phyloP scores from a whole-genome alignment of 805 yeast species.

The Saturnispora dispora region DNA sequence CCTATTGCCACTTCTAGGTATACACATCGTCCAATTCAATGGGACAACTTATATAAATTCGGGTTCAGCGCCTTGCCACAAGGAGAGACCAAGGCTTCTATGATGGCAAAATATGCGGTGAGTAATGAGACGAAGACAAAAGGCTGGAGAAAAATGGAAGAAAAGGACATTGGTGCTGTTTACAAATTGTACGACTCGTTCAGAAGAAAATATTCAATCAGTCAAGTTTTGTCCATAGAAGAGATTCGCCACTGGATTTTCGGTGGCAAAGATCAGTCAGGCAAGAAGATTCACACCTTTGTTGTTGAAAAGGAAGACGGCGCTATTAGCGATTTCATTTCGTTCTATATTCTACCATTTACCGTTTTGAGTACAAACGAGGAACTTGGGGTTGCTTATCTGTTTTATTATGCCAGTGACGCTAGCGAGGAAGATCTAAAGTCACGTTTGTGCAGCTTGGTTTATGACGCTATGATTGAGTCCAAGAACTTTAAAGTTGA shows the following conservation, averaged over 20 bases:
- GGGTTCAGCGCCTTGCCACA: constrained; percentile 81
- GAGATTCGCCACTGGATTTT: constrained; percentile 80
- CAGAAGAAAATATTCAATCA: constrained; percentile 62
- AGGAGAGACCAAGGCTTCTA: constrained; percentile 53
- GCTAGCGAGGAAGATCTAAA: constrained; percentile 27
- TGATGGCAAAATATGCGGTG: constrained; percentile 53
- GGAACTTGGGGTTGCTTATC: constrained; percentile 75
- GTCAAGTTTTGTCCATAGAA: constrained; percentile 53
- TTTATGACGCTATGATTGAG: constrained; percentile 39
- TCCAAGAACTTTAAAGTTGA: constrained; percentile 66
- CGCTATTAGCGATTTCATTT: constrained; percentile 75
- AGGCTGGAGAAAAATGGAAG: constrained; percentile 52
- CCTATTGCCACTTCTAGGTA: constrained; percentile 85
- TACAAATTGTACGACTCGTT: constrained; percentile 48
- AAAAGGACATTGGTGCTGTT: constrained; percentile 58
- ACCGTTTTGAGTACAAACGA: constrained; percentile 67
- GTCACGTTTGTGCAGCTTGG: constrained; percentile 17
- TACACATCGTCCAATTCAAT: constrained; percentile 87
- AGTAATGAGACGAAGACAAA: constrained; percentile 39
- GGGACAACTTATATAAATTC: constrained; percentile 83
- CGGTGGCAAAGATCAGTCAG: constrained; percentile 35
- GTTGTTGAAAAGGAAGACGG: constrained; percentile 60
- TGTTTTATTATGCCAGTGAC: constrained; percentile 78
- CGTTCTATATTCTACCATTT: constrained; percentile 84
- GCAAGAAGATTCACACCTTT: constrained; percentile 57